Evolutionary conservation across 2,329 filamentous ascomycete genomes (phyloP), one percentile per base, ranked within the genome.

Genomic region (Venturia oleaginea): DNA sequence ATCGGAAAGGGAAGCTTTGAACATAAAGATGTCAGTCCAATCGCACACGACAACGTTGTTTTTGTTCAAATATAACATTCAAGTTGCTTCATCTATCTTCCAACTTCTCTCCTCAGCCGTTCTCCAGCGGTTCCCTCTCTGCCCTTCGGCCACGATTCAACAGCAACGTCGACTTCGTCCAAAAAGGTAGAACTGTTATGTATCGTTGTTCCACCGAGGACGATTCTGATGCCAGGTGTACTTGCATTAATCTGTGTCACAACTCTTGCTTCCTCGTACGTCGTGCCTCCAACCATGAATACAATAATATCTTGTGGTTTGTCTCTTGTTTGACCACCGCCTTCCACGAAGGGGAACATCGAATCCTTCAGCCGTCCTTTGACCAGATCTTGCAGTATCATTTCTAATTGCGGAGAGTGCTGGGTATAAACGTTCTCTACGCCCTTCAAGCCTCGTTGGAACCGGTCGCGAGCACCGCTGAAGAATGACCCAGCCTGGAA

Each of bases 351-450:
- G 0, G 94, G 95, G 72, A 96, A 97, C 67, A 94, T 86, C 68
- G 92, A 85, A 71, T 96, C 91, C 70, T 86, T 89, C 65, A 99
- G 77, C 37, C 90, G 86, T 0, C 94, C 95, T 73, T 96, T 97
- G 78, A 97, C 92, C 62, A 99, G 80, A 70, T 93, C 93, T 73
- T 97, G 93, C 22, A 99, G 78, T 0, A 92, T 97, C 30, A 84
- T 84, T 74, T 97, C 92, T 19, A 99, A 77, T 27, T 91, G 83
- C 0, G 95, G 92, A 6, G 91, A 95, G 75, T 99, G 94, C 74
- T 99, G 95, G 0, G 94, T 99, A 75, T 99, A 99, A 34, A 99
- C 94, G 70, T 99, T 99, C 75, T 99, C 95, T 0, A 99, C 94
- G 1, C 94, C 94, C 72, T 97, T 97, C 17, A 99, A 81, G 0